Conservation (phyloP, 2,329 filamentous ascomycete species). For the Colletotrichum sp. region DNA sequence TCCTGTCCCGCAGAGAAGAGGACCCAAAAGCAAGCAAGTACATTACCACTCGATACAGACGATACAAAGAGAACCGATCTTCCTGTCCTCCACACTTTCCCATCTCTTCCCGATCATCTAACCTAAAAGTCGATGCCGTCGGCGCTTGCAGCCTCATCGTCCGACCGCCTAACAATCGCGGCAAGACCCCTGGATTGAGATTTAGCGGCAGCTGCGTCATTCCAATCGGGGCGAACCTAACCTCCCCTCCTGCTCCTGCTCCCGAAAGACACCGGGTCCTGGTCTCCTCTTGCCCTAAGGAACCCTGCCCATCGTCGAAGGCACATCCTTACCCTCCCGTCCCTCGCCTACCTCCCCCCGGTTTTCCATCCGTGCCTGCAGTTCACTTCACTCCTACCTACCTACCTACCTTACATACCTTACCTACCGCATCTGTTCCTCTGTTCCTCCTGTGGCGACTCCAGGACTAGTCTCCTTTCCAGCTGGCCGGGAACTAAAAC, state of each 20-base stretch:
- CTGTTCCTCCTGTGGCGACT: background rate
- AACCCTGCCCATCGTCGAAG: background rate
- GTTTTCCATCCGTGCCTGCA: background rate
- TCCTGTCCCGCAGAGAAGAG: background rate
- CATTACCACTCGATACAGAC: background rate
- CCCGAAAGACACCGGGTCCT: background rate
- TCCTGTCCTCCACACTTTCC: background rate
- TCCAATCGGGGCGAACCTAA: background rate
- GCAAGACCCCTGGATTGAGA: slow-evolving; percentile 5
- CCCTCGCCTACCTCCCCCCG: background rate
- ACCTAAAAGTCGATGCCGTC: slow-evolving; percentile 13
- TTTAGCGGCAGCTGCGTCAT: slow-evolving; percentile 12
- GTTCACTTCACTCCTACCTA: background rate
- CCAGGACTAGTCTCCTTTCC: background rate
- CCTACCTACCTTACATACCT: background rate
- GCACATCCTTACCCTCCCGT: slow-evolving; percentile 1
- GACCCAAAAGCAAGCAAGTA: background rate
- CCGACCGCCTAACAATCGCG: background rate
- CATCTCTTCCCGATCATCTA: slow-evolving; percentile 1
- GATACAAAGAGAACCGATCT: background rate
- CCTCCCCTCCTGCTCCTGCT: background rate
- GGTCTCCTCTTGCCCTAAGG: background rate
- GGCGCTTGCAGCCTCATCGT: slow-evolving; percentile 4
- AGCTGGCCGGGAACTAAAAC: background rate
- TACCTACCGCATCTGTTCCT: background rate